Base-by-base conservation (phyloP, 23 red algal genomes). In the Pyropia haitanensis region DNA sequence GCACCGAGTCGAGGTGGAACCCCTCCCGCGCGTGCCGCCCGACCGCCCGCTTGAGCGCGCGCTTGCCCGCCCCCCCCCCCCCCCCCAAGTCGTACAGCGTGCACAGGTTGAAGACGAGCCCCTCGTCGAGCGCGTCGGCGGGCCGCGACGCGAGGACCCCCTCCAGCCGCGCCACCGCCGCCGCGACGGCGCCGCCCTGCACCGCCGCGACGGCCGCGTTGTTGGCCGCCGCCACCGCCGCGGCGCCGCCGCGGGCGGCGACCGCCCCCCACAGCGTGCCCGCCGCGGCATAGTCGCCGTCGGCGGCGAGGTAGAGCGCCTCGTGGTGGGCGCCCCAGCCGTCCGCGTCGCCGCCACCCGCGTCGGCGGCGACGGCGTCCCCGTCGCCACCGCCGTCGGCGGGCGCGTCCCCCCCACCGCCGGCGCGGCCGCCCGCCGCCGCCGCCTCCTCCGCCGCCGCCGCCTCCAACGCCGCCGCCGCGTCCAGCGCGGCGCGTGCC, bases 41-140 rank as follows among this genome's bases (percentile, higher is more conserved):
- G 4, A 46, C 39, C 7, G 39, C 39, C 5, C 39, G 39, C 10
- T 46, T 46, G 39, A 46, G 39, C 0, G 39, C 4, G 39, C 39
- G 39, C 10, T 46, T 46, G 5, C 39, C 39, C 10, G 4, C 39
- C 39, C 39, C 39, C 10, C 39, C 39, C 7, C 39, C 39, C 39
- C 39, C 39, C 39, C 39, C 79, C 14, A 89, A 23, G 18, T 89
- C 84, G 61, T 80, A 89, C 58, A 89, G 14, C 17, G 75, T 79
- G 13, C 73, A 75, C 56, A 89, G 22, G 65, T 89, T 89, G 58
- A 89, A 89, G 23, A 71, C 4, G 0, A 80, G 49, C 19, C 84
- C 84, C 33, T 89, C 84, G 64, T 89, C 84, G 22, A 89, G 57
- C 49, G 73, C 75, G 18, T 51, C 49, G 0, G 30, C 30, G 21